phyloP scores from a whole-genome alignment of 306 rosid genomes.

The Hylodesmum podocarpum region DNA sequence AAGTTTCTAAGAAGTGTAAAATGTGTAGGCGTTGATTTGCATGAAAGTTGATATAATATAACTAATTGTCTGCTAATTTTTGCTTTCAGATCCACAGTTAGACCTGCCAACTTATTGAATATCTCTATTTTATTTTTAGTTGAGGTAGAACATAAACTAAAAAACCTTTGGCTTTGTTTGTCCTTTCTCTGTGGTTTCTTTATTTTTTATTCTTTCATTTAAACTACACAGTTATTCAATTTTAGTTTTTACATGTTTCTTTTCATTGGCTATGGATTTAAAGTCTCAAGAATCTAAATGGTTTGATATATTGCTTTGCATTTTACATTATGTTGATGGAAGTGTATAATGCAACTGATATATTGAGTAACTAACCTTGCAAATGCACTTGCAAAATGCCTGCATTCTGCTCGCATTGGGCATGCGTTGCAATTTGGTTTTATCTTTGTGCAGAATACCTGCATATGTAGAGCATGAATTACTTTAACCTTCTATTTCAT shows the following conservation, averaged over 20 bases:
- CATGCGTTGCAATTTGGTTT: constrained; percentile 97
- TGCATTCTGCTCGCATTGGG: constrained; percentile 98
- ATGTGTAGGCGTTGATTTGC: neutral
- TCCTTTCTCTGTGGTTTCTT: neutral
- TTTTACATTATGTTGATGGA: constrained; percentile 13
- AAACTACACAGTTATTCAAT: neutral
- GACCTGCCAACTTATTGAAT: neutral
- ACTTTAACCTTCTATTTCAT: constrained; percentile 10
- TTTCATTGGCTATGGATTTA: constrained; percentile 13
- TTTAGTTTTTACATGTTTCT: neutral
- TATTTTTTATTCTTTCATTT: neutral
- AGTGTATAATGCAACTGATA: constrained; percentile 20
- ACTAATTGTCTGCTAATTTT: neutral
- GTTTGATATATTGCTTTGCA: constrained; percentile 1
- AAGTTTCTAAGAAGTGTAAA: neutral
- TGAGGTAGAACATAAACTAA: constrained; percentile 7
- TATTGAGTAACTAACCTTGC: constrained; percentile 69
- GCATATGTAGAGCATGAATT: constrained; percentile 40
- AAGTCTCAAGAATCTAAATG: neutral
- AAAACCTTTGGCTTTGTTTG: neutral
- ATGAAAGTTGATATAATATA: neutral
- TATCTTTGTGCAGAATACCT: constrained; percentile 94
- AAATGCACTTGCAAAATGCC: constrained; percentile 98
- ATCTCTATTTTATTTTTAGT: neutral
- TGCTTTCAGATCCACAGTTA: neutral